Base-by-base conservation (phyloP, 805 yeast genomes). In the Barnettozyma pratensis region DNA sequence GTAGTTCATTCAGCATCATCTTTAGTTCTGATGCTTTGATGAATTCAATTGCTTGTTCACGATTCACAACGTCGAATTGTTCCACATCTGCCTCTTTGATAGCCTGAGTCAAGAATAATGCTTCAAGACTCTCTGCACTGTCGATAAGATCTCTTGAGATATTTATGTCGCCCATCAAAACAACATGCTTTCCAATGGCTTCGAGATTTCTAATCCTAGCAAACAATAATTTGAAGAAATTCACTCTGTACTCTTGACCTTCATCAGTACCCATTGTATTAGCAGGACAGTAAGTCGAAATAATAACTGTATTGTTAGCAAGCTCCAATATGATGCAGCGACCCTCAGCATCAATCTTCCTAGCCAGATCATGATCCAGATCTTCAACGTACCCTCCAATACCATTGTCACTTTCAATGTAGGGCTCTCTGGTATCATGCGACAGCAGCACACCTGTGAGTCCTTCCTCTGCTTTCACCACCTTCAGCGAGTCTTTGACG, bases 81-180 rank as follows among this genome's bases (percentile, higher is more conserved):
- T 49, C 51, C 7, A 56, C 59, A 34, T 61, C 48, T 5, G 54
- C 53, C 4, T 47, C 48, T 8, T 56, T 64, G 1, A 81, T 52
- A 1, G 54, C 41, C 4, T 68, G 67, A 2, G 70, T 69, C 45
- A 71, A 72, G 41, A 67, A 57, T 7, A 76, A 67, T 27, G 72
- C 75, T 38, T 71, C 74, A 7, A 85, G 72, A 1, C 73, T 71
- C 50, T 86, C 95, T 2, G 95, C 97, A 50, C 83, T 81, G 61
- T 92, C 99, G 6, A 86, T 81, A 41, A 87, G 66, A 64, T 90
- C 94, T 12, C 88, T 71, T 5, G 90, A 74, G 3, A 92, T 84
- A 60, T 92, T 92, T 12, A 92, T 75, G 62, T 92, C 99, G 3
- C 99, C 99, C 80, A 92, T 73, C 0, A 94, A 67, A 1, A 92